A percentile compares a stretch with the other conserved stretches of the same genome.
These are phyloP conservation scores for Penicillium pancosmium DNA, from an alignment of 495 filamentous ascomycete genomes.

Conservation along the genomic window DNA sequence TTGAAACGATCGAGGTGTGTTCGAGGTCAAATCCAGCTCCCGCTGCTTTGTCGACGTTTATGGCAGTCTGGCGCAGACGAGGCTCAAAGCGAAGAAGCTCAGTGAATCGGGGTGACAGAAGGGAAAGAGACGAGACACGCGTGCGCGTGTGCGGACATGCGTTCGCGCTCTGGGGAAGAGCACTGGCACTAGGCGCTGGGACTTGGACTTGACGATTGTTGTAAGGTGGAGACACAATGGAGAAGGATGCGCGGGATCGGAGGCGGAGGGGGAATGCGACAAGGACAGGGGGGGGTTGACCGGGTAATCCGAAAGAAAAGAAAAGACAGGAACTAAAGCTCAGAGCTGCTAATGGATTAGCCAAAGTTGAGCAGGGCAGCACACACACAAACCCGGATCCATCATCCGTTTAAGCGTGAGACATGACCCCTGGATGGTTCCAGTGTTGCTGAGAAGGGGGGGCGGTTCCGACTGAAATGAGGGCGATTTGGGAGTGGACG, in stretches of 20 bases:
- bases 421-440: constrained; percentile 15
- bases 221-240: constrained; percentile 4
- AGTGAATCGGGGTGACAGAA: not conserved
- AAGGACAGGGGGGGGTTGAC: constrained; percentile 16
- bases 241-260: constrained; percentile 21
- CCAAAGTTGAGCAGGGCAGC: not conserved
- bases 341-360: not conserved
- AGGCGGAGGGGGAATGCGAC: constrained; percentile 26
- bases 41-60: not conserved
- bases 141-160: constrained; percentile 16
- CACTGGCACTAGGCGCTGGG: not conserved
- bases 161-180: constrained; percentile 3
- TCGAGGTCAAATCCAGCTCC: constrained; percentile 6
- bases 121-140: constrained; percentile 3
- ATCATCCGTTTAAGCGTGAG: constrained; percentile 22
- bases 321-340: constrained; percentile 23
- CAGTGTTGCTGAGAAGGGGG: constrained; percentile 17
- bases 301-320: constrained; percentile 21
- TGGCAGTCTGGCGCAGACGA: constrained; percentile 1
- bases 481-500: constrained; percentile 1
- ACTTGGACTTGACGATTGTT: constrained; percentile 1
- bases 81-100: constrained; percentile 2
- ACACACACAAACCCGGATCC: constrained; percentile 6
- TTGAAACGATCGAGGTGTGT: constrained; percentile 10
- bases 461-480: constrained; percentile 13